phyloP scores from a whole-genome alignment of 23 red algal species.

The Gracilaria gracilis region DNA sequence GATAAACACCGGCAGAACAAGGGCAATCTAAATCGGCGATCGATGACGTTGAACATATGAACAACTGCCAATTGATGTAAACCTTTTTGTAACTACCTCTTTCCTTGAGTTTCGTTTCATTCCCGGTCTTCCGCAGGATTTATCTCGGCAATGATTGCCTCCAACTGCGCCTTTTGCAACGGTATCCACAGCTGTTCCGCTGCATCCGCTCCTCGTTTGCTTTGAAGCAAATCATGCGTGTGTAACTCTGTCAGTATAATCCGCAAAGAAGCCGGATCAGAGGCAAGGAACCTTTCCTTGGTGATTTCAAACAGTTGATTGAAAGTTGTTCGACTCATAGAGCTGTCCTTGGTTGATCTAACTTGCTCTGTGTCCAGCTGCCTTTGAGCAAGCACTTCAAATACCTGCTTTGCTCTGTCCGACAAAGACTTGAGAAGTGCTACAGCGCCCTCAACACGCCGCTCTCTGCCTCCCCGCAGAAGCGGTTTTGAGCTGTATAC shows the following conservation, averaged over 20 bases:
- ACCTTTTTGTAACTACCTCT: background rate
- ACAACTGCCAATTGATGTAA: background rate
- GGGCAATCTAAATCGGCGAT: background rate
- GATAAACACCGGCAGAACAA: too few species aligned
- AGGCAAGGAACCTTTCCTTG: slow-evolving; percentile 50
- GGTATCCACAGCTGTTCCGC: slow-evolving; percentile 71
- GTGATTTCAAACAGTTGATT: slow-evolving; percentile 53
- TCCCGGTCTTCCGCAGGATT: background rate
- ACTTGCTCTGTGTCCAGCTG: slow-evolving; percentile 23
- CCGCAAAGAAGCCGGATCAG: slow-evolving; percentile 50
- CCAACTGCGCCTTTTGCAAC: slow-evolving; percentile 41
- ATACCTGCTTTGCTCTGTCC: slow-evolving; percentile 77
- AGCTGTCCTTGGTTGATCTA: background rate
- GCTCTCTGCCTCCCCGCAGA: slow-evolving; percentile 48
- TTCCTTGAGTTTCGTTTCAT: background rate
- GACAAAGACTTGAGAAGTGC: slow-evolving; percentile 82
- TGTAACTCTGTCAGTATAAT: slow-evolving; percentile 70
- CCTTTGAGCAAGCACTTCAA: slow-evolving; percentile 75
- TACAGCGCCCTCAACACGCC: slow-evolving; percentile 74
- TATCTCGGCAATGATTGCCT: slow-evolving; percentile 40
- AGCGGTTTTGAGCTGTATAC: slow-evolving; percentile 57
- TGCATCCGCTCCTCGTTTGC: slow-evolving; percentile 54
- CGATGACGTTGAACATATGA: background rate
- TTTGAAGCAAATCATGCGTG: slow-evolving; percentile 68
- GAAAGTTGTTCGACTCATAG: slow-evolving; percentile 58